These are phyloP conservation scores for Ustilago loliicola DNA, from an alignment of 1,284 basidiomycete genomes.

Conservation along the genomic window DNA sequence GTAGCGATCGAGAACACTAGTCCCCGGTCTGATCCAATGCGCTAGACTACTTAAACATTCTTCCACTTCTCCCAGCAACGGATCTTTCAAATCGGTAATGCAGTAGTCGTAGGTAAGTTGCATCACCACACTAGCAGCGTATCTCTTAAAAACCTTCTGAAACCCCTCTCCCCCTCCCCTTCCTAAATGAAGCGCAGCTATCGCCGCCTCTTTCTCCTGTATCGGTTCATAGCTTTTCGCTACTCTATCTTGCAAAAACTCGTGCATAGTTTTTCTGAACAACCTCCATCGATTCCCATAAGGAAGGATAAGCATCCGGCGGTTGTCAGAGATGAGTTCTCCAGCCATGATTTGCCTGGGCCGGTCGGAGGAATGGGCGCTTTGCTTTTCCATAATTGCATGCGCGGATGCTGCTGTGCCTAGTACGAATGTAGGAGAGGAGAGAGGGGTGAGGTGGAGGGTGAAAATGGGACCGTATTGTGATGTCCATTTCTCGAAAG, in stretches of 20 bases:
- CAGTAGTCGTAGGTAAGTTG: slow-evolving; percentile 31
- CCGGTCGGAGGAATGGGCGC: slow-evolving; percentile 17
- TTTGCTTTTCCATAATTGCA: slow-evolving; percentile 33
- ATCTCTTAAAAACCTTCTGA: slow-evolving; percentile 34
- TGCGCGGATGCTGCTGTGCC: slow-evolving; percentile 33
- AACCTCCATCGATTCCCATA: slow-evolving; percentile 47
- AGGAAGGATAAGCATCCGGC: slow-evolving; percentile 49
- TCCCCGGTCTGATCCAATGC: slow-evolving; percentile 37
- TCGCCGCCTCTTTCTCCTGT: slow-evolving; percentile 35
- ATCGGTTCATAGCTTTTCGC: slow-evolving; percentile 47
- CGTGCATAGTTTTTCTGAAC: slow-evolving; percentile 49
- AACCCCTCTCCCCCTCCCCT: slow-evolving; percentile 14
- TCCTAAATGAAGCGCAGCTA: slow-evolving; percentile 27
- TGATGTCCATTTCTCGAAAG: slow-evolving; percentile 38
- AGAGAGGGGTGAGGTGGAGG: slow-evolving; percentile 17
- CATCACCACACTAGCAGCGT: slow-evolving; percentile 54
- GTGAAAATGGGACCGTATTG: slow-evolving; percentile 43
- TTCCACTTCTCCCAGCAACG: slow-evolving; percentile 33
- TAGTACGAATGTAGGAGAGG: slow-evolving; percentile 28
- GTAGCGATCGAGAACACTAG: slow-evolving; percentile 37
- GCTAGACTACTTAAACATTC: slow-evolving; percentile 31
- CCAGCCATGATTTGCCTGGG: slow-evolving; percentile 50
- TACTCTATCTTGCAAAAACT: slow-evolving; percentile 42
- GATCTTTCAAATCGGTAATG: slow-evolving; percentile 35
- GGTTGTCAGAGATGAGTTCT: slow-evolving; percentile 49